Evolutionary conservation across 768 basidiomycete genomes (phyloP), one percentile per base, ranked within the genome.

Genomic region (Lactifluus piperatus): DNA sequence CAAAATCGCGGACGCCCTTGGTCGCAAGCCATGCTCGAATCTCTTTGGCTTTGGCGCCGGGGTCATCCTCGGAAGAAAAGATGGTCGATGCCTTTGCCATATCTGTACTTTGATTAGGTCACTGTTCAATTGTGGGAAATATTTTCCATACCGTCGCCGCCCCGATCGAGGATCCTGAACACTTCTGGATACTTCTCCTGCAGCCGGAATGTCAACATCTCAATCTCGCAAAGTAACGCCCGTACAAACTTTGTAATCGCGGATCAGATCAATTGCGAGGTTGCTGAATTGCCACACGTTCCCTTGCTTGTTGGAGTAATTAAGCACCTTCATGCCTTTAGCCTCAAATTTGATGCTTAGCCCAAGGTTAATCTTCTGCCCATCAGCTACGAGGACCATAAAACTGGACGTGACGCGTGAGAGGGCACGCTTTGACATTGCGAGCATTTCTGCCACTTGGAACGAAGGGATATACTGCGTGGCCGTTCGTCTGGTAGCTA

Each of bases 261-360:
- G 76, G 56, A 97, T 81, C 18, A 97, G 79, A 26, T 86, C 77
- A 39, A 94, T 73, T 0, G 95, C 86, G 68, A 85, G 90, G 59
- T 92, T 82, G 66, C 92, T 95, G 68, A 88, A 98, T 68, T 99
- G 94, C 97, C 95, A 99, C 34, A 82, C 78, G 8, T 84, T 75
- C 9, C 85, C 86, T 29, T 86, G 82, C 72, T 95, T 94, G 61
- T 83, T 79, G 7, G 93, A 87, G 72, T 97, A 97, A 62, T 91
- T 89, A 46, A 97, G 78, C 1, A 99, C 97, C 72, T 98, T 99
- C 66, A 93, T 71, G 10, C 84, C 81, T 72, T 97, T 98, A 13
- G 83, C 89, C 68, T 99, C 97, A 62, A 97, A 99, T 71, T 99
- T 99, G 65, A 99, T 80, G 69, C 90, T 91, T 43, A 99, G 79